phyloP scores from a whole-genome alignment of 2,329 filamentous ascomycete genomes.

The Monosporascus sp. region DNA sequence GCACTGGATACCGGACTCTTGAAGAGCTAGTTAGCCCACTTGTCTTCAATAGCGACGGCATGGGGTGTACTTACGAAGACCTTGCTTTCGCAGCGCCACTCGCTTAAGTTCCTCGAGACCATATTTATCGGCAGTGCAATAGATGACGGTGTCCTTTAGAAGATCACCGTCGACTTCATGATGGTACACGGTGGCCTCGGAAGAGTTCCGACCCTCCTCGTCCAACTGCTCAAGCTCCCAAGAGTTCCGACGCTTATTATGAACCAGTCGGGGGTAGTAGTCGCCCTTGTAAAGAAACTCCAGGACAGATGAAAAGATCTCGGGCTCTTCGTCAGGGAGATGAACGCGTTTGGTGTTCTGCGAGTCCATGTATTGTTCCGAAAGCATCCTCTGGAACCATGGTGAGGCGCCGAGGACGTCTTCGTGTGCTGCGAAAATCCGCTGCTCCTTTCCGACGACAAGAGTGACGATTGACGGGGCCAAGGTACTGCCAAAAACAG shows the following conservation, averaged over 20 bases:
- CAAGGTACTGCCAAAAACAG: slow-evolving; percentile 37
- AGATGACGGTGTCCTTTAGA: slow-evolving; percentile 84
- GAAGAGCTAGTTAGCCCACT: slow-evolving; percentile 5
- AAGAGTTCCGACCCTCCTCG: slow-evolving; percentile 38
- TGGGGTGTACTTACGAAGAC: slow-evolving; percentile 56
- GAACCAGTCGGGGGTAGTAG: slow-evolving; percentile 77
- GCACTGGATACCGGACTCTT: slow-evolving; percentile 73
- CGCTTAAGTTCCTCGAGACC: slow-evolving; percentile 79
- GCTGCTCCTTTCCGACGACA: slow-evolving; percentile 72
- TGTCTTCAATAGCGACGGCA: background rate
- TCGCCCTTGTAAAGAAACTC: slow-evolving; percentile 94
- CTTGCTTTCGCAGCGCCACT: slow-evolving; percentile 81
- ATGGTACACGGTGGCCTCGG: slow-evolving; percentile 65
- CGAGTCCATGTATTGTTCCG: slow-evolving; percentile 56
- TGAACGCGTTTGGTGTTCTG: slow-evolving; percentile 63
- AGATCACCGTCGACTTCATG: slow-evolving; percentile 60
- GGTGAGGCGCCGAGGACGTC: slow-evolving; percentile 73
- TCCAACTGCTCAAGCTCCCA: slow-evolving; percentile 71
- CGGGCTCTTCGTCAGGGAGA: slow-evolving; percentile 79
- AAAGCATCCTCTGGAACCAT: slow-evolving; percentile 66
- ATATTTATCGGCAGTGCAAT: slow-evolving; percentile 83
- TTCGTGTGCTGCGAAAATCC: slow-evolving; percentile 88
- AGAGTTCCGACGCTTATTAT: slow-evolving; percentile 73
- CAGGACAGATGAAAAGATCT: slow-evolving; percentile 84
- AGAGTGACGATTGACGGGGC: slow-evolving; percentile 72